Conservation (phyloP, 441 rosid species). For the Erysimum pusillum region DNA sequence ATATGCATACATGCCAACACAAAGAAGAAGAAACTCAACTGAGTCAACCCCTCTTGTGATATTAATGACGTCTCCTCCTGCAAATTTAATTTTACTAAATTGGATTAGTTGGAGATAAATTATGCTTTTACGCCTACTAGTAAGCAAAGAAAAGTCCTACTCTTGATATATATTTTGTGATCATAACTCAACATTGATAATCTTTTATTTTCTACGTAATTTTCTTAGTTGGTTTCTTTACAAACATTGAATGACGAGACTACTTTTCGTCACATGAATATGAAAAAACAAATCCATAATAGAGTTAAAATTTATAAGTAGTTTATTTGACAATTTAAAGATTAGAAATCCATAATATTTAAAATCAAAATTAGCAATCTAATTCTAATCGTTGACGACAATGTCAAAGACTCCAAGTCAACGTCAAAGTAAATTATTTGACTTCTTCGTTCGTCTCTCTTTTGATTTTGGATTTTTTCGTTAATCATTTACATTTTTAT, state of each 20-base stretch:
- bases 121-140: background rate
- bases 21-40: slow-evolving; percentile 68
- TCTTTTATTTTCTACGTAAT: background rate
- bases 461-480: background rate
- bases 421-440: background rate
- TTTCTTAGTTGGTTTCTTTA: background rate
- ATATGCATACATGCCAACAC: slow-evolving; percentile 76
- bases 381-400: background rate
- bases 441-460: background rate
- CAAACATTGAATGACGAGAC: background rate
- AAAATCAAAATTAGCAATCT: background rate
- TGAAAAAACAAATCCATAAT: background rate
- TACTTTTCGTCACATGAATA: background rate
- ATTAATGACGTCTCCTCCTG: slow-evolving; percentile 66
- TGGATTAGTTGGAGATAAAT: background rate
- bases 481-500: too few species aligned
- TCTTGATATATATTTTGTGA: background rate
- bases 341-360: too few species aligned
- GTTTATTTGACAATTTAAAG: background rate
- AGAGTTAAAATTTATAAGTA: background rate
- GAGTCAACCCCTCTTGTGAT: slow-evolving; percentile 64
- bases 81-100: background rate
- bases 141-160: background rate
- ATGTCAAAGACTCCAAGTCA: background rate
- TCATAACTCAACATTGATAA: too few species aligned